A percentile compares a stretch with the other conserved stretches of the same genome.
These are phyloP conservation scores for Podila horticola DNA, from an alignment of 192 early-diverging fungal species.

Conservation along the genomic window DNA sequence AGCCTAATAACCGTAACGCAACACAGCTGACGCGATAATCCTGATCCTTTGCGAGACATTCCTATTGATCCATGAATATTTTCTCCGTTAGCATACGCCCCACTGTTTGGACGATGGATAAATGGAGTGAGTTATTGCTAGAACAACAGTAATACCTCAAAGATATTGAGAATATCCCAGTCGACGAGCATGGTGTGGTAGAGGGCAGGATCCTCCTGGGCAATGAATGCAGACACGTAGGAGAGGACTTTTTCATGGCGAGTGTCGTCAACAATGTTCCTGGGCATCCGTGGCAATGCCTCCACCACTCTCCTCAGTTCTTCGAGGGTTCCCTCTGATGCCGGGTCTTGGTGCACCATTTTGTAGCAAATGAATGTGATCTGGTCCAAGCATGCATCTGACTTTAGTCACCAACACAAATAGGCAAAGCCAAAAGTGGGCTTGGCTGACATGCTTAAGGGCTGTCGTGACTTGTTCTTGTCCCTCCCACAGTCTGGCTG, in stretches of 20 bases:
- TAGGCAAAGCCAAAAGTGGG: too few species aligned
- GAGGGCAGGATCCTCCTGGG: constrained; percentile 35
- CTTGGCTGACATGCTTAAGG: too few species aligned
- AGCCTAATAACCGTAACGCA: constrained; percentile 48
- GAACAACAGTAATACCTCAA: constrained; percentile 27
- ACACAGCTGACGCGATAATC: constrained; percentile 55
- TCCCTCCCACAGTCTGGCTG: too few species aligned
- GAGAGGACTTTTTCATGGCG: constrained; percentile 81
- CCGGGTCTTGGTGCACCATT: constrained; percentile 27
- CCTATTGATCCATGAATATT: neutral
- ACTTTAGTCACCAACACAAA: too few species aligned
- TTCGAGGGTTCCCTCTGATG: constrained; percentile 39
- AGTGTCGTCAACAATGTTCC: constrained; percentile 78
- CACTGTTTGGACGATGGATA: neutral
- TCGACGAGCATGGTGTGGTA: constrained; percentile 36
- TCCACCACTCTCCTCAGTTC: constrained; percentile 58
- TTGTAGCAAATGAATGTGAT: neutral
- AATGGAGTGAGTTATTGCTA: neutral
- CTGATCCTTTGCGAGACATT: constrained; percentile 23
- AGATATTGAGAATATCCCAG: constrained; percentile 55
- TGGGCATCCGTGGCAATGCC: constrained; percentile 73
- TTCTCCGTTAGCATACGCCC: too few species aligned
- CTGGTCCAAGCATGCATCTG: neutral
- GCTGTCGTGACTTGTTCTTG: too few species aligned
- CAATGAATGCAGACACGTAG: constrained; percentile 61